Base-by-base conservation (phyloP, 2,329 filamentous ascomycete species). In the Aspergillus sojae region DNA sequence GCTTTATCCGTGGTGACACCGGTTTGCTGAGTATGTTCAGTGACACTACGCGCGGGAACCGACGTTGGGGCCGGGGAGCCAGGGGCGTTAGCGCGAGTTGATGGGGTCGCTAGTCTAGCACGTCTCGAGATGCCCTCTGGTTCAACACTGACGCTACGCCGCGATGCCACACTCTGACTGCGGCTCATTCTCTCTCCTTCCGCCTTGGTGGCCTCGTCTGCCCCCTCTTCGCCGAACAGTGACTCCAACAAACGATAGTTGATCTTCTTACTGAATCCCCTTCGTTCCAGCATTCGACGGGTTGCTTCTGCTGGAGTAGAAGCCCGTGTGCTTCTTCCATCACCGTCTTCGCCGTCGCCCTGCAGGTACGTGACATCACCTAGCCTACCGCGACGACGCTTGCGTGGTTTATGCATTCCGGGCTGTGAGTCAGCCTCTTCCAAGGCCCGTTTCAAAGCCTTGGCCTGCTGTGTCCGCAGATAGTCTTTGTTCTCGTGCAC, bases 401-500 rank as follows among this genome's bases (percentile, higher is more conserved):
- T 86, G 32, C 82, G 79, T 63, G 82, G 82, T 68, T 83, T 83
- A 61, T 73, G 68, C 68, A 71, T 67, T 39, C 75, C 68, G 14
- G 71, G 75, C 9, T 72, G 71, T 5, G 74, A 81, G 39, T 82
- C 80, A 14, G 82, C 83, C 65, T 85, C 83, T n/a, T 82, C 82
- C 21, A 88, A 77, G 41, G 93, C 92, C 63, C 89, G 86, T 45
- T 91, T 87, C 62, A 96, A 90, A 7, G 91, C 84, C 77, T 95
- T 96, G 64, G 91, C 88, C 73, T 97, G 93, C 74, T 96, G 91
- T 56, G 89, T 86, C 10, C 94, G 91, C 45, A 99, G 84, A 86
- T 94, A 99, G 69, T 96, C 93, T 75, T 95, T 93, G 78, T 99
- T 98, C 74, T 94, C 89, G 64, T 94, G 94, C 50, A 96, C 89